phyloP scores from a whole-genome alignment of 164 flowering plant genomes.

The Kingdonia uniflora region DNA sequence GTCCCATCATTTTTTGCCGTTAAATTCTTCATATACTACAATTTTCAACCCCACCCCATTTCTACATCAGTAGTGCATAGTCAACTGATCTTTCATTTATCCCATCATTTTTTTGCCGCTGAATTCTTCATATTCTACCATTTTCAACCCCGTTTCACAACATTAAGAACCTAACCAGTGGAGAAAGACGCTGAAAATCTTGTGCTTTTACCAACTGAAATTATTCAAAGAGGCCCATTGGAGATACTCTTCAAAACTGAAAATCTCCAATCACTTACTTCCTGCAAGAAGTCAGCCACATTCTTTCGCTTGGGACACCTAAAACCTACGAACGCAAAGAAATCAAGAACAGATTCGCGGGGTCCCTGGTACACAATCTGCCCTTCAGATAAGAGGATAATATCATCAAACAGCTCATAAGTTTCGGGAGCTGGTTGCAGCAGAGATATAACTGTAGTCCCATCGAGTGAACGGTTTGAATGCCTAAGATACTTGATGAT shows the following conservation, averaged over 20 bases:
- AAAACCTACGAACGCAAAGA: conserved; percentile 83
- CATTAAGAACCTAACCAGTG: too few relatives aligned
- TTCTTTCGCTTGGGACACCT: conserved; percentile 80
- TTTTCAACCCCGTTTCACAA: too few relatives aligned
- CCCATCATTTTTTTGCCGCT: too few relatives aligned
- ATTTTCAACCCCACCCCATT: too few relatives aligned
- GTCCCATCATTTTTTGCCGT: too few relatives aligned
- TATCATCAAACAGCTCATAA: conserved; percentile 88
- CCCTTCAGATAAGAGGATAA: conserved; percentile 84
- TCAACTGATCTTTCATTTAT: too few relatives aligned
- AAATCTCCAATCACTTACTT: conserved; percentile 40
- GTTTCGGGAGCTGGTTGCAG: conserved; percentile 98
- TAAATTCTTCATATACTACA: too few relatives aligned
- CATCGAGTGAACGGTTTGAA: conserved; percentile 70
- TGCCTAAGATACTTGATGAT: conserved; percentile 78
- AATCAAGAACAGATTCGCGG: conserved; percentile 52
- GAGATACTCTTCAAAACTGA: background rate
- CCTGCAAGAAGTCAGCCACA: conserved; percentile 97
- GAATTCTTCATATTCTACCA: too few relatives aligned
- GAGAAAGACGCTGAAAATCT: too few relatives aligned
- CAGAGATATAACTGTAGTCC: conserved; percentile 80
- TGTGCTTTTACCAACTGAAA: too few relatives aligned
- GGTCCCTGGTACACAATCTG: conserved; percentile 95
- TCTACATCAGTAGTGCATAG: too few relatives aligned
- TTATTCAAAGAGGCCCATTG: too few relatives aligned